phyloP scores from a whole-genome alignment of 371 early-diverging fungal genomes.

The Mortierella sp. region DNA sequence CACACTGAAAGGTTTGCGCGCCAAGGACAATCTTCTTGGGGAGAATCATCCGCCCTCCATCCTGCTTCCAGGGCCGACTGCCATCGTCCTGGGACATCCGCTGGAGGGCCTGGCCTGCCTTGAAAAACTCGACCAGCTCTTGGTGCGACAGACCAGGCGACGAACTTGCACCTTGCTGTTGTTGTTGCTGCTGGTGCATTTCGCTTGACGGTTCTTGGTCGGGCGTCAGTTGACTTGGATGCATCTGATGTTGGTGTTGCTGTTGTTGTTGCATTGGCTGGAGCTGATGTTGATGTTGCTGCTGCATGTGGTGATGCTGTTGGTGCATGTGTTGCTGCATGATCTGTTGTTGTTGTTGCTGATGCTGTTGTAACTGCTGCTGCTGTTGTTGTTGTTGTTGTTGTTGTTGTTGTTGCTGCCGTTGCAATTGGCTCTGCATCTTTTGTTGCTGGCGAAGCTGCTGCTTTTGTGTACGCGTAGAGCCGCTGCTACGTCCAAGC shows the following conservation, averaged over 20 bases:
- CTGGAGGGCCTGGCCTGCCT: conserved; percentile 67
- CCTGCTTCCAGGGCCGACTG: conserved; percentile 60
- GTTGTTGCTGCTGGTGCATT: not conserved
- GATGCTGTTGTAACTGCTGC: conserved; percentile 23
- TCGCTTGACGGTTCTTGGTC: conserved; percentile 34
- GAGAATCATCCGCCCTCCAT: conserved; percentile 47
- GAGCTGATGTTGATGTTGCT: not conserved
- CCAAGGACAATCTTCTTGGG: conserved; percentile 56
- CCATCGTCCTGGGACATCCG: conserved; percentile 72
- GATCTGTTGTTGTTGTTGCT: conserved; percentile 23
- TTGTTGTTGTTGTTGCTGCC: conserved; percentile 40
- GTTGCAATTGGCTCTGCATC: conserved; percentile 29
- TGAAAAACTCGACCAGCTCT: conserved; percentile 68
- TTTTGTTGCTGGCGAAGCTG: conserved; percentile 48
- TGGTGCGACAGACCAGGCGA: conserved; percentile 34
- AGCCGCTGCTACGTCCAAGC: conserved; percentile 39
- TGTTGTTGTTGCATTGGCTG: conserved; percentile 9
- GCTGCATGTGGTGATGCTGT: conserved; percentile 1
- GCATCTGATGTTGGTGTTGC: conserved; percentile 13
- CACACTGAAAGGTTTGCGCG: conserved; percentile 54
- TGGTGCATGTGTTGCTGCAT: conserved; percentile 9
- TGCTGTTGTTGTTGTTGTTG: conserved; percentile 42
- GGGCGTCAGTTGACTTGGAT: conserved; percentile 10
- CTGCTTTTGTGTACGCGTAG: conserved; percentile 47
- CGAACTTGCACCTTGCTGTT: conserved; percentile 8